Base-by-base conservation (phyloP, 441 rosid genomes). In the Bruguiera hainesii region DNA sequence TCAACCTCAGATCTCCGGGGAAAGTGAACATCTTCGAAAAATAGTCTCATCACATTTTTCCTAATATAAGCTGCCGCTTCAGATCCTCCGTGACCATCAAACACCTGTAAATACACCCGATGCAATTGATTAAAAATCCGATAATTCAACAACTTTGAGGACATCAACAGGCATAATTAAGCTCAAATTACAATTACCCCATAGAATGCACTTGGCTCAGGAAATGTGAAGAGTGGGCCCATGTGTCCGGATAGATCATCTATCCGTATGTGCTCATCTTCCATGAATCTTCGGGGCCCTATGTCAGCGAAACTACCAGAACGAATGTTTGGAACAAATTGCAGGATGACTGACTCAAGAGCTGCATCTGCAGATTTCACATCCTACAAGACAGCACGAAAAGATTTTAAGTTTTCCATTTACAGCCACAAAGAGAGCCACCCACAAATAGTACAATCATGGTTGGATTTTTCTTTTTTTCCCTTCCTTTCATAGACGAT, bases 231-330 rank as follows among this genome's bases (percentile, higher is more conserved):
- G 65, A 70, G 71, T 6, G 80, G 56, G 61, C 81, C 84, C 35
- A 94, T 76, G 66, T 87, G 80, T 0, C 81, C 70, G 0, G 64
- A 68, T 20, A 94, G 84, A 78, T 89, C 82, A 76, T 94, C 97
- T 3, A 91, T 76, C 35, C 96, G 77, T 65, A 91, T 73, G 76
- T 79, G 91, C 79, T 93, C 97, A 65, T 91, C 98, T 78, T 93
- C 98, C 98, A 93, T 91, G 11, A 74, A 89, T 55, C 81, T 80
- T 57, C 92, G 85, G 0, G 96, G 91, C 23, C 97, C 96, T 76
- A 87, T 88, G 74, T 89, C 97, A 0, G 96, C 84, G 76, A 86
- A 89, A 64, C 93, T 89, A 65, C 97, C 97, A 3, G 98, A 91
- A 70, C 89, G 93, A 37, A 88, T 81, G 73, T 72, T 76, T 10